Base-by-base conservation (phyloP, 108 stramenopile species). In the Pseudonitzschia pungens region DNA sequence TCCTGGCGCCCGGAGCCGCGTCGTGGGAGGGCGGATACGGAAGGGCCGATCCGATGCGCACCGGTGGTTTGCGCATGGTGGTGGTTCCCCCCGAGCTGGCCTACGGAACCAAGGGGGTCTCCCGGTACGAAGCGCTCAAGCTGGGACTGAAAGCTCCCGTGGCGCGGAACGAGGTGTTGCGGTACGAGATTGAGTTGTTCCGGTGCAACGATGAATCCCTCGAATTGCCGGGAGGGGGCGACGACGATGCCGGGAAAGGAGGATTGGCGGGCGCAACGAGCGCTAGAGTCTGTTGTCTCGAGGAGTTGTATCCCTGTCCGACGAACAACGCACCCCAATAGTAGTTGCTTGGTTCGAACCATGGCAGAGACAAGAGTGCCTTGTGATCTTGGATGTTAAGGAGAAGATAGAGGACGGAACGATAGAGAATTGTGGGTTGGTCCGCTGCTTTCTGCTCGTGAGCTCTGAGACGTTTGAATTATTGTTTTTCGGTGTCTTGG, bases 171-270 rank as follows among this genome's bases (percentile, higher is more conserved):
- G 74, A 75, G 53, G 7, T 68, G 24, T 22, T 75, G 12, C 65
- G 74, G 2, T 75, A 68, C 55, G 74, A 75, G 56, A 62, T 75
- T 43, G 74, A 75, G 41, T 36, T 75, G 24, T 68, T 75, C n/a
- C 60, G 74, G 6, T 75, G 74, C 52, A 57, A 62, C 21, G 71
- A 71, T 20, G 42, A 57, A 7, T 11, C 12, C 7, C 11, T 44
- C 0, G 28, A 45, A 3, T 33, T 5, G 51, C 2, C 5, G n/a
- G 16, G 15, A 18, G 51, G 45, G 45, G 14, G 18, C 9, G 45
- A 14, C 14, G 45, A 48, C n/a, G 22, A 4, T 29, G 50, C 27
- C 0, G 28, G 32, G 16, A 32, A 33, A 5, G 33, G 15, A 29
- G 15, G 40, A 14, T n/a, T 16, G 15, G n/a, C 60, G 14, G 36